These are phyloP conservation scores for Fusarium sp. DNA, from an alignment of 2,329 filamentous ascomycete species.

Conservation along the genomic window DNA sequence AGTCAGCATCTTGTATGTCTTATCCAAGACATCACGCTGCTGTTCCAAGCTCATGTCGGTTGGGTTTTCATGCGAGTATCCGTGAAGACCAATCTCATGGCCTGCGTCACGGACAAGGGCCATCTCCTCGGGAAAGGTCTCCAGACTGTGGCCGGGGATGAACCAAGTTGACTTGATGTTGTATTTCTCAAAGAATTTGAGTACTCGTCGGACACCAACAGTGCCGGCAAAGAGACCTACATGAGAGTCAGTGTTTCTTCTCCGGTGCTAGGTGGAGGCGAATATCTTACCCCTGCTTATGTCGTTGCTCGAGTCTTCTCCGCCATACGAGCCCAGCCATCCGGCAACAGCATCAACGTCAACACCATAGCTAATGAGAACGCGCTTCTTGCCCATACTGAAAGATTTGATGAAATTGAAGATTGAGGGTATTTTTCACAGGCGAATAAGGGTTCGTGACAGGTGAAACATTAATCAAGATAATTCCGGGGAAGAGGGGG, in stretches of 20 bases:
- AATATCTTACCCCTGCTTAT: conserved; percentile 4
- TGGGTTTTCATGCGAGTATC: conserved; percentile 81
- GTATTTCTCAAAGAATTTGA: conserved; percentile 79
- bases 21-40: conserved; percentile 79
- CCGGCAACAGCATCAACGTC: conserved; percentile 82
- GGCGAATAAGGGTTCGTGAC: background rate
- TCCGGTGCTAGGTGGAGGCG: background rate
- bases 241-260: background rate
- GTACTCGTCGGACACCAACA: conserved; percentile 70
- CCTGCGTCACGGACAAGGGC: conserved; percentile 57
- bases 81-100: conserved; percentile 69
- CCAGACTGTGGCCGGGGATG: conserved; percentile 60
- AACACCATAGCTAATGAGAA: conserved; percentile 68
- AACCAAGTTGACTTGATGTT: conserved; percentile 73
- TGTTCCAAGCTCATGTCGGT: conserved; percentile 78
- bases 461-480: background rate
- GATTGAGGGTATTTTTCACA: background rate
- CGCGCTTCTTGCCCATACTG: conserved; percentile 50
- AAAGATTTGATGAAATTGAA: background rate
- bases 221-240: conserved; percentile 72
- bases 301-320: conserved; percentile 72
- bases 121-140: conserved; percentile 60
- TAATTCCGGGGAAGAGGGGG: background rate
- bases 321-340: conserved; percentile 80
- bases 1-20: conserved; percentile 77